A percentile compares a stretch with the other conserved stretches of the same genome.
Conservation (phyloP, 2,329 filamentous ascomycete species). For the Dactylellina sp. region DNA sequence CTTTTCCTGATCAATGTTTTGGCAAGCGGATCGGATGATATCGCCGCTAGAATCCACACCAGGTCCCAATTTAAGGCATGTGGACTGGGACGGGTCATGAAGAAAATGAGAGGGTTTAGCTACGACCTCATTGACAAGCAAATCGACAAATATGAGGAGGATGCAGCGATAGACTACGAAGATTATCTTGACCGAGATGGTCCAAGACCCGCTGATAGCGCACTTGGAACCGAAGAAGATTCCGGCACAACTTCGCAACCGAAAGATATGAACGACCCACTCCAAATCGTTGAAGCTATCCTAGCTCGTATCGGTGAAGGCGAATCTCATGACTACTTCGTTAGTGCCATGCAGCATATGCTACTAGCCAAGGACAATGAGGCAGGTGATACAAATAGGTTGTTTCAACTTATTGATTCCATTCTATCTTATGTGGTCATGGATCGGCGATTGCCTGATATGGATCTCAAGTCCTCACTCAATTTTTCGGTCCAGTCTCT, state of each 20-base stretch:
- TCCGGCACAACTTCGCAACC: constrained; percentile 70
- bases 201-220: constrained; percentile 22
- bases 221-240: constrained; percentile 80
- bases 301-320: constrained; percentile 84
- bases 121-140: constrained; percentile 99
- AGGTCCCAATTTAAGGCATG: constrained; percentile 95
- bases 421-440: constrained; percentile 99
- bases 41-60: constrained; percentile 92
- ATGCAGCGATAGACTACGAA: constrained; percentile 98
- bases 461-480: constrained; percentile 96
- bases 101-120: constrained; percentile 98
- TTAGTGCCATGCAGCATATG: constrained; percentile 94
- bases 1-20: constrained; percentile 95
- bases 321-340: constrained; percentile 91
- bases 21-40: constrained; percentile 86
- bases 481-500: constrained; percentile 97
- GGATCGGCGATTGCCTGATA: constrained; percentile 93
- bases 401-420: constrained; percentile 98
- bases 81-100: constrained; percentile 91
- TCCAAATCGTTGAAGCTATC: constrained; percentile 94
- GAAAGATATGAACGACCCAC: constrained; percentile 91
- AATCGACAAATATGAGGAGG: constrained; percentile 89
- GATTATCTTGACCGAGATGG: constrained; percentile 91
- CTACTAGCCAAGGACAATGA: constrained; percentile 91
- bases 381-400: constrained; percentile 87